Evolutionary conservation across 805 yeast genomes (phyloP).

Genomic region (Jamesozyma gamospora): DNA sequence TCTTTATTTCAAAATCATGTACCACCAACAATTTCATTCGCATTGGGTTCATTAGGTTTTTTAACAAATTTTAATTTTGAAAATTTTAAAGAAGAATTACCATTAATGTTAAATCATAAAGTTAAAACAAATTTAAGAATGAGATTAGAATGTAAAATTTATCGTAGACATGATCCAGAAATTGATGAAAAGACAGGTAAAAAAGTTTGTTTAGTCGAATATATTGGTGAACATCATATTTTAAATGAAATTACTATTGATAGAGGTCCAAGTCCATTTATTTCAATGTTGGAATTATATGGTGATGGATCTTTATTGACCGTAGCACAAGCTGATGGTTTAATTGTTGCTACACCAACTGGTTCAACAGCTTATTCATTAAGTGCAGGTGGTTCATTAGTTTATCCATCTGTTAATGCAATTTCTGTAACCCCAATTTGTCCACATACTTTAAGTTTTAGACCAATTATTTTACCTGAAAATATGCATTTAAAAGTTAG

Average conservation of each 20-base stretch:
- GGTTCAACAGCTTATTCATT: constrained; percentile 93
- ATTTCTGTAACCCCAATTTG: constrained; percentile 89
- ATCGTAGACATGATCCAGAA: constrained; percentile 31
- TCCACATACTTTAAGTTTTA: constrained; percentile 84
- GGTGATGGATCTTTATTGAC: constrained; percentile 81
- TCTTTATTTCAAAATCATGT: constrained; percentile 72
- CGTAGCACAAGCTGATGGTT: constrained; percentile 86
- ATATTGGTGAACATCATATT: constrained; percentile 54
- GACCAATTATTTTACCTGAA: constrained; percentile 86
- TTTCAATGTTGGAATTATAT: constrained; percentile 76
- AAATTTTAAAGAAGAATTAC: constrained; percentile 51
- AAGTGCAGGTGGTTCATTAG: constrained; percentile 89
- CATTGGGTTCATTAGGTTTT: constrained; percentile 86
- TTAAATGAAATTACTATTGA: constrained; percentile 83
- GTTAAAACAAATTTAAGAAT: constrained; percentile 71
- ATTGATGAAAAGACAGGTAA: constrained; percentile 37
- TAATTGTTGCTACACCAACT: constrained; percentile 86
- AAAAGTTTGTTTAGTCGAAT: constrained; percentile 26
- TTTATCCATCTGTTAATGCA: constrained; percentile 90
- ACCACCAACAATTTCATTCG: constrained; percentile 83
- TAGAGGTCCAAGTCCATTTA: constrained; percentile 86
- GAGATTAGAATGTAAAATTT: constrained; percentile 76
- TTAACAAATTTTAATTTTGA: constrained; percentile 75
- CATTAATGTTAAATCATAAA: constrained; percentile 52
- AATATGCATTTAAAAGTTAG: constrained; percentile 76